Conservation (phyloP, 495 filamentous ascomycete species). For the Hypoxylon rickii region DNA sequence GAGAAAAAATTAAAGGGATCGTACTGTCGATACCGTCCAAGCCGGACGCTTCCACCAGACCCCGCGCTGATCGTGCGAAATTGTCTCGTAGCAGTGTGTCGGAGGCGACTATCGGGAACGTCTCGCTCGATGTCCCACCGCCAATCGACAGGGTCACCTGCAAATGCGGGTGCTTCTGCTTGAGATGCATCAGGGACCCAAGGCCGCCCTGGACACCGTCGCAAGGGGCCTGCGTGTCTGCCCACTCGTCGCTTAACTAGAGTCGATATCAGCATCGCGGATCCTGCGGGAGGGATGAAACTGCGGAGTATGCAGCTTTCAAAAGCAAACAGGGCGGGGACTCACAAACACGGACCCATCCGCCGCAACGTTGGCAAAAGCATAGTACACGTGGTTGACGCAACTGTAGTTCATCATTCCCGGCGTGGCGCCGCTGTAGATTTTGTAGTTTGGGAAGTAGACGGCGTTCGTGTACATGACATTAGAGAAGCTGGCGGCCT, state of each 20-base stretch:
- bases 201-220: constrained; percentile 80
- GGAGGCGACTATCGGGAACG: constrained; percentile 74
- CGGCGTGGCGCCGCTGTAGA: constrained; percentile 78
- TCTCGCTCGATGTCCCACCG: constrained; percentile 77
- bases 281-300: constrained; percentile 15
- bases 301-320: background rate
- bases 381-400: constrained; percentile 82
- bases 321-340: constrained; percentile 17
- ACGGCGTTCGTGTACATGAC: constrained; percentile 73
- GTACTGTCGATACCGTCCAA: constrained; percentile 88
- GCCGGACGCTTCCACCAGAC: constrained; percentile 72
- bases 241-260: constrained; percentile 85
- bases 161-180: constrained; percentile 73
- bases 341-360: constrained; percentile 84
- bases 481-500: constrained; percentile 42
- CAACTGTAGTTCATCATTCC: constrained; percentile 69
- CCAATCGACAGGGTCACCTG: constrained; percentile 86
- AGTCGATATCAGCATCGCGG: constrained; percentile 32
- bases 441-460: constrained; percentile 88
- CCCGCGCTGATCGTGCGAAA: constrained; percentile 73
- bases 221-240: constrained; percentile 77
- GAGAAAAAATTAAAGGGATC: constrained; percentile 21
- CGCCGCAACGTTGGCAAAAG: constrained; percentile 80
- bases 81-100: constrained; percentile 63
- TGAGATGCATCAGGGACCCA: constrained; percentile 74